phyloP scores from a whole-genome alignment of 2,329 filamentous ascomycete genomes.

The Blastomyces gilchristii region DNA sequence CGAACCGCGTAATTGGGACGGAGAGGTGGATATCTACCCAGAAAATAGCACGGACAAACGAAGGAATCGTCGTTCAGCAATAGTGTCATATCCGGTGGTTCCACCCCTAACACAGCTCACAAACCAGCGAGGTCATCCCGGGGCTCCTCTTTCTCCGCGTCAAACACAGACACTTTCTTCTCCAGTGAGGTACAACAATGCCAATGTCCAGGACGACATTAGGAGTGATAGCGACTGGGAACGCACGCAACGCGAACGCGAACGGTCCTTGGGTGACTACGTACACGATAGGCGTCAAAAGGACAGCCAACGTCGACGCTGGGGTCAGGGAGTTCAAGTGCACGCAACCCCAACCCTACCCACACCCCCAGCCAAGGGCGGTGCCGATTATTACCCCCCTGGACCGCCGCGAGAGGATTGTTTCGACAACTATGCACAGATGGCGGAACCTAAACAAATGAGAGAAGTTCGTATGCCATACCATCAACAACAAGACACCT shows the following conservation, averaged over 20 bases:
- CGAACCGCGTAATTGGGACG: conserved; percentile 13
- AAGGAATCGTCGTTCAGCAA: conserved; percentile 1
- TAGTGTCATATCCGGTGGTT: conserved; percentile 1
- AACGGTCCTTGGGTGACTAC: conserved; percentile 10
- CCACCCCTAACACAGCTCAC: conserved; percentile 10
- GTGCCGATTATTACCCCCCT: not conserved
- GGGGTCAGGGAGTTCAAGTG: conserved; percentile 4
- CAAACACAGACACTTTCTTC: conserved; percentile 3
- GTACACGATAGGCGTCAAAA: conserved; percentile 8
- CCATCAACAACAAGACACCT: not conserved
- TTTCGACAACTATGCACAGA: conserved; percentile 10
- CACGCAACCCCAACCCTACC: not conserved
- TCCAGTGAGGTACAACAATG: not conserved
- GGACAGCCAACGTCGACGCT: not conserved
- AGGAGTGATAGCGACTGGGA: conserved; percentile 10
- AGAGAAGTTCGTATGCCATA: too few species aligned
- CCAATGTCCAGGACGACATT: conserved; percentile 8
- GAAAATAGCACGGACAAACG: conserved; percentile 16
- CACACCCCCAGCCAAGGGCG: not conserved
- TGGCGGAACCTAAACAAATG: conserved; percentile 8
- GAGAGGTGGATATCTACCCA: conserved; percentile 20
- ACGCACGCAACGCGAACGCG: conserved; percentile 8
- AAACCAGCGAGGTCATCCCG: conserved; percentile 13
- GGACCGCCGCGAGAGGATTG: not conserved
- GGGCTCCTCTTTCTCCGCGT: conserved; percentile 6